Evolutionary conservation across 495 filamentous ascomycete genomes (phyloP), one percentile per base, ranked within the genome.

Genomic region (Aspergillus indologenus): DNA sequence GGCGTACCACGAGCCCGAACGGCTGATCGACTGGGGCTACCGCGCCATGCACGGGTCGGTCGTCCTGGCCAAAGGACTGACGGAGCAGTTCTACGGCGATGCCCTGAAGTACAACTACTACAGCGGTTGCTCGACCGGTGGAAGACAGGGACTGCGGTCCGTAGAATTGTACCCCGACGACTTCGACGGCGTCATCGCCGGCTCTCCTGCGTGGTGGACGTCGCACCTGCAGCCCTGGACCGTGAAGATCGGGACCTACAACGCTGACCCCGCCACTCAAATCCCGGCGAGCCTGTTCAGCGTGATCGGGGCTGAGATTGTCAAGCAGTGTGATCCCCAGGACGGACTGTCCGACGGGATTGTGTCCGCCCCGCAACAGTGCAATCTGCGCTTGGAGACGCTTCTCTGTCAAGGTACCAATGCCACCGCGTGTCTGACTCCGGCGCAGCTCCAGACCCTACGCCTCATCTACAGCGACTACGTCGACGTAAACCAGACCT

Each of bases 141-240:
- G 79, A 3, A 63, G 71, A 8, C 69, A 80, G 59, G 79, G 76
- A 3, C 67, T 78, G 31, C 69, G 70, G 48, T 57, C 65, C 1
- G 70, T 69, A 2, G 63, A 75, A 18, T 61, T 71, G 34, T 77
- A 67, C 57, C 77, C 77, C 0, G 61, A 62, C 1, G 71, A 75
- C 42, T 80, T 85, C 59, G 84, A 89, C 62, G 86, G 86, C 23
- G 80, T 83, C 14, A 62, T 88, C 1, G 75, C 79, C 22, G 81
- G 79, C 2, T 73, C 80, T 15, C 78, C 68, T 1, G 68, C 64
- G 2, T 23, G 67, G 56, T 67, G 65, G 19, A 11, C 26, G 3
- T 24, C 43, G 1, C 22, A 52, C 3, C 15, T 51, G 5, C 50
- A 40, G 4, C 31, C 45, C 3, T 46, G 21, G 6, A 40, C 18